These are phyloP conservation scores for Colletotrichum australisinense DNA, from an alignment of 2,329 filamentous ascomycete genomes.

Conservation along the genomic window DNA sequence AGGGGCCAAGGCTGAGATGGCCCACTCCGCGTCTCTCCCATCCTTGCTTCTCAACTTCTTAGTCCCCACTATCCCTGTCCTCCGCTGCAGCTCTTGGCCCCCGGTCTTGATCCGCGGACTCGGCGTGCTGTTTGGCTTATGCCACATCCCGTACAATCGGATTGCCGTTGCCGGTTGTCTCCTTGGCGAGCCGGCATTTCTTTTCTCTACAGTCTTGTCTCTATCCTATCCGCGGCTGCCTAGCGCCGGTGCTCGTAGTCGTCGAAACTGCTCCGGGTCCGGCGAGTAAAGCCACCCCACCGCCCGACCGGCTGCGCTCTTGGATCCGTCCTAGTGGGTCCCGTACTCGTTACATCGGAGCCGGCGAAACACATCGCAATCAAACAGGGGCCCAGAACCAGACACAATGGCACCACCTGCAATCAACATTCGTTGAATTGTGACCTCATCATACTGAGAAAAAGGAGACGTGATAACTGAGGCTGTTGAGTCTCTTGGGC, in stretches of 20 bases:
- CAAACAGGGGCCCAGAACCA: neutral
- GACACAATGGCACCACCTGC: too few species aligned
- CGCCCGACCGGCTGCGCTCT: neutral
- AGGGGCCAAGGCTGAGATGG: slow-evolving; percentile 26
- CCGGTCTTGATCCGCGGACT: neutral
- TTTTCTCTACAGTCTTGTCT: neutral
- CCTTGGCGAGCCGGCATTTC: neutral
- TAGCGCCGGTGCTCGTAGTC: too few species aligned
- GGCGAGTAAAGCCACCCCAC: neutral
- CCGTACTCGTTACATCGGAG: too few species aligned
- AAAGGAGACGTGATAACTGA: neutral
- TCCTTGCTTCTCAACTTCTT: neutral
- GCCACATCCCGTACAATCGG: neutral
- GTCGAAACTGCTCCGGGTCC: too few species aligned
- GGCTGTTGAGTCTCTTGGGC: neutral
- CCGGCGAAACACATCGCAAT: neutral
- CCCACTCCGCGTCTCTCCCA: neutral
- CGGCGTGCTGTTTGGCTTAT: neutral
- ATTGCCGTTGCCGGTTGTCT: neutral
- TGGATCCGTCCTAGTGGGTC: neutral
- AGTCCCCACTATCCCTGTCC: neutral
- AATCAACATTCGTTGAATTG: neutral
- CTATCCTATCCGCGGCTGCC: too few species aligned
- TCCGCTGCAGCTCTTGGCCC: neutral
- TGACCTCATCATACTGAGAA: neutral